phyloP scores from a whole-genome alignment of 2,329 filamentous ascomycete genomes.

The Lachnellula cervina region DNA sequence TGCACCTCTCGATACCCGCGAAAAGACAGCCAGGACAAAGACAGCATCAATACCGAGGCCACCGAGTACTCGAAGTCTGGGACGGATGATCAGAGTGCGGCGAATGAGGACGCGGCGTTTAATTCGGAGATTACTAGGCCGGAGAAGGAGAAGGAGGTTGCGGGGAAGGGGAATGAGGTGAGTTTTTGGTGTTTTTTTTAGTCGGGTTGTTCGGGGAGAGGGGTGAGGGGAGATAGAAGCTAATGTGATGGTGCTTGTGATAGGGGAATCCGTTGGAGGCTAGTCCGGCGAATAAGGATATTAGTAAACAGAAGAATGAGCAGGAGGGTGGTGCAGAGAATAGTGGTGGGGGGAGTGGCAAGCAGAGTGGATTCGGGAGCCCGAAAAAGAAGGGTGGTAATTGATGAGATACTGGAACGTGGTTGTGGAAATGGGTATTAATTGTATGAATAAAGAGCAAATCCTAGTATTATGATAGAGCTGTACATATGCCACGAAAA shows the following conservation, averaged over 20 bases:
- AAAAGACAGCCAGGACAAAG: constrained; percentile 52
- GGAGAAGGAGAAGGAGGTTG: constrained; percentile 48
- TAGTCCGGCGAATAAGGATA: constrained; percentile 55
- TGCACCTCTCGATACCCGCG: constrained; percentile 2
- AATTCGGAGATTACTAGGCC: constrained; percentile 63
- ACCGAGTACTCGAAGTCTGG: constrained; percentile 66
- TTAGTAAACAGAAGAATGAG: constrained; percentile 44
- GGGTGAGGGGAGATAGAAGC: background rate
- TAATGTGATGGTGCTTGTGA: background rate
- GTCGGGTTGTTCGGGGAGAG: no score
- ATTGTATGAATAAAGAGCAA: background rate
- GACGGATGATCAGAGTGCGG: constrained; percentile 53
- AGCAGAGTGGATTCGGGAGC: constrained; percentile 36
- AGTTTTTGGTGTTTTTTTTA: background rate
- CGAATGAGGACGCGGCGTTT: constrained; percentile 59
- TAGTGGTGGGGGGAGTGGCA: constrained; percentile 27
- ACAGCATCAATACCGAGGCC: constrained; percentile 58
- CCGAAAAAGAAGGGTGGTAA: constrained; percentile 32
- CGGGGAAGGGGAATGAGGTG: constrained; percentile 33
- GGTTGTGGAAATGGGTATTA: background rate
- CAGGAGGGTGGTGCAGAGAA: constrained; percentile 40
- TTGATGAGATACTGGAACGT: background rate
- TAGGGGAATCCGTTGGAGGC: constrained; percentile 49
- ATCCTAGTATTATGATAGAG: no score
- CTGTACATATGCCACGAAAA: no score